A percentile compares a stretch with the other conserved stretches of the same genome.
These are phyloP conservation scores for Gryganskiella cystojenkinii DNA, from an alignment of 192 early-diverging fungal genomes.

Conservation along the genomic window DNA sequence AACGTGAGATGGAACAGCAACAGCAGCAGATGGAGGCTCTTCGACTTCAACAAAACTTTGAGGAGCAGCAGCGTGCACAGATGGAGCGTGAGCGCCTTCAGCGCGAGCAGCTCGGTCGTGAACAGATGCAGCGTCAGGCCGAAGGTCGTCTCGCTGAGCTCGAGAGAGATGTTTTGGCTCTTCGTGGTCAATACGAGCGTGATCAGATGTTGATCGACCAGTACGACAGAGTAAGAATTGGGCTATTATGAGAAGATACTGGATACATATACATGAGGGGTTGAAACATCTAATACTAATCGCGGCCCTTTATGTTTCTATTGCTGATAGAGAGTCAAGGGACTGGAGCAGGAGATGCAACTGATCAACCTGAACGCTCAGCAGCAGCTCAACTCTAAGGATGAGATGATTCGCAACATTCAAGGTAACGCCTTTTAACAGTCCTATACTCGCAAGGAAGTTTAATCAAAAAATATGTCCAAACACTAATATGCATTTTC, in stretches of 20 bases:
- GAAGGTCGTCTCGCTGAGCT: slow-evolving; percentile 82
- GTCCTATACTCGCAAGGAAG: not conserved
- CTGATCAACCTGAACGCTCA: slow-evolving; percentile 74
- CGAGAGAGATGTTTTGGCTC: slow-evolving; percentile 83
- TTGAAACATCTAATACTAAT: not conserved
- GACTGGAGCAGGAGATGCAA: slow-evolving; percentile 86
- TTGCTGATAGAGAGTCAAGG: slow-evolving; percentile 73
- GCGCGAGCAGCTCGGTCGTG: slow-evolving; percentile 77
- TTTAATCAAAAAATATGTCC: no score
- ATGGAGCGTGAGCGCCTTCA: slow-evolving; percentile 77
- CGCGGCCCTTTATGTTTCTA: not conserved
- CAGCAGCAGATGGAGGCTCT: slow-evolving; percentile 63
- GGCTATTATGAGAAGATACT: not conserved
- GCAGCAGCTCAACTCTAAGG: slow-evolving; percentile 83
- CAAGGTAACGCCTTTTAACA: slow-evolving; percentile 66
- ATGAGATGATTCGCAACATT: slow-evolving; percentile 84
- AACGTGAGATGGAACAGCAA: slow-evolving; percentile 66
- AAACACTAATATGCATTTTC: not conserved
- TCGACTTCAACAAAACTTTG: slow-evolving; percentile 77
- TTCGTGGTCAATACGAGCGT: slow-evolving; percentile 80
- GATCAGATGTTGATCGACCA: slow-evolving; percentile 88
- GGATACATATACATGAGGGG: not conserved
- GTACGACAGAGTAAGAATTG: slow-evolving; percentile 75
- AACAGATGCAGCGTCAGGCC: slow-evolving; percentile 86
- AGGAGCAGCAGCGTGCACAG: slow-evolving; percentile 81